phyloP scores from a whole-genome alignment of 345 rosid genomes.

The Arabidopsis thaliana region DNA sequence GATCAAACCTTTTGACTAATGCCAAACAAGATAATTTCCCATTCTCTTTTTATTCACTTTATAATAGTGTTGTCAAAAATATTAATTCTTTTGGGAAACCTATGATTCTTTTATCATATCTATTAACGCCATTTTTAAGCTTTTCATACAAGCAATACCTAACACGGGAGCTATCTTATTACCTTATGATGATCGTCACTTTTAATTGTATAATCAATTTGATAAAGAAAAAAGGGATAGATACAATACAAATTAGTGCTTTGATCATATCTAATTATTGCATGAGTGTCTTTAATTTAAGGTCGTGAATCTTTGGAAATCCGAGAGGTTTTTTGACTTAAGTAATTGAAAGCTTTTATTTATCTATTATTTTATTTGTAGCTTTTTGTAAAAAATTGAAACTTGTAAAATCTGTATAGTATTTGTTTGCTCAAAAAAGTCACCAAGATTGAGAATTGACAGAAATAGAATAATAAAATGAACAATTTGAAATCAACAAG shows the following conservation, averaged over 20 bases:
- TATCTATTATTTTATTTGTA: background rate
- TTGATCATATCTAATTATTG: slow-evolving; percentile 51
- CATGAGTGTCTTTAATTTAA: slow-evolving; percentile 43
- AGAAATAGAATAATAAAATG: slow-evolving; percentile 4
- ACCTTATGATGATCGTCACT: slow-evolving; percentile 40
- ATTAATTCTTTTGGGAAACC: slow-evolving; percentile 25
- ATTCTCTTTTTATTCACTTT: slow-evolving; percentile 47
- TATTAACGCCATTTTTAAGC: slow-evolving; percentile 48
- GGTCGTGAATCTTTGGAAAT: slow-evolving; percentile 53
- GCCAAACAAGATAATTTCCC: slow-evolving; percentile 34
- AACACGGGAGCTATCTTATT: slow-evolving; percentile 53
- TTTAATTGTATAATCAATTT: slow-evolving; percentile 20
- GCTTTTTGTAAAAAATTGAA: background rate
- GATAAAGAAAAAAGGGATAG: slow-evolving; percentile 13
- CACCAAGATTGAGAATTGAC: slow-evolving; percentile 5
- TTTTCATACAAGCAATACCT: slow-evolving; percentile 48
- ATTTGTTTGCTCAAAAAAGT: slow-evolving; percentile 22
- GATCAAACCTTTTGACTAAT: slow-evolving; percentile 56
- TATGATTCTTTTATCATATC: slow-evolving; percentile 39
- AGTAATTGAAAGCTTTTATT: slow-evolving; percentile 22
- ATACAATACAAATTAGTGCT: slow-evolving; percentile 41
- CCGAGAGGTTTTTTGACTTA: slow-evolving; percentile 51
- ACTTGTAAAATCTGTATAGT: background rate
- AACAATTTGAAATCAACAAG: slow-evolving; percentile 17
- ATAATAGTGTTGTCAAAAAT: slow-evolving; percentile 30